These are phyloP conservation scores for Linum lewisii DNA, from an alignment of 345 rosid species.

Conservation along the genomic window DNA sequence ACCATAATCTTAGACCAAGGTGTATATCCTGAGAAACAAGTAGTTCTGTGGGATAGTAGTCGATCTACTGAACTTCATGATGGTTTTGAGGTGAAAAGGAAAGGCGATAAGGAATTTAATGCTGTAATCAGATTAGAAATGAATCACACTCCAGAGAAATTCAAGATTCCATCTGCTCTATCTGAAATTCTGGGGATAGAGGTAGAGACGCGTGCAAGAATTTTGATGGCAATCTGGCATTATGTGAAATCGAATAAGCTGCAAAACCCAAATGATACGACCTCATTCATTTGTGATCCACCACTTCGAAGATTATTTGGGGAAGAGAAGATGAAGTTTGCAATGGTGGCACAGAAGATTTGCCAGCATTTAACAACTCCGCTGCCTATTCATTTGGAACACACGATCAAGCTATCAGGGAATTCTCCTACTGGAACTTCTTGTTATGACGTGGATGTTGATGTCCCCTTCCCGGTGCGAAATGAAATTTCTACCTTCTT, in stretches of 20 bases:
- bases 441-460: constrained; percentile 47
- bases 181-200: constrained; percentile 47
- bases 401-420: constrained; percentile 48
- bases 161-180: constrained; percentile 39
- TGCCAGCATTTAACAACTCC: constrained; percentile 38
- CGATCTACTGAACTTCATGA: constrained; percentile 45
- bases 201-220: constrained; percentile 37
- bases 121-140: constrained; percentile 46
- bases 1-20: constrained; percentile 49
- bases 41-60: constrained; percentile 48
- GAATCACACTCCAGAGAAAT: constrained; percentile 46
- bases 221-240: constrained; percentile 51
- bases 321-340: constrained; percentile 45
- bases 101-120: constrained; percentile 50
- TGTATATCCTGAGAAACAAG: constrained; percentile 47
- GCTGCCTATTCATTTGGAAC: constrained; percentile 51
- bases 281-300: constrained; percentile 40
- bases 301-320: constrained; percentile 44
- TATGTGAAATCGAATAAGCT: constrained; percentile 42
- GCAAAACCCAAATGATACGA: constrained; percentile 39
- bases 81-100: constrained; percentile 58
- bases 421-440: constrained; percentile 39
- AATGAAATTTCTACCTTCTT: constrained; percentile 37
- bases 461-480: constrained; percentile 40
- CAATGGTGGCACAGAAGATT: constrained; percentile 37